Evolutionary conservation across 768 basidiomycete genomes (phyloP), one percentile per base, ranked within the genome.

Genomic region (Neoboletus magnificus): DNA sequence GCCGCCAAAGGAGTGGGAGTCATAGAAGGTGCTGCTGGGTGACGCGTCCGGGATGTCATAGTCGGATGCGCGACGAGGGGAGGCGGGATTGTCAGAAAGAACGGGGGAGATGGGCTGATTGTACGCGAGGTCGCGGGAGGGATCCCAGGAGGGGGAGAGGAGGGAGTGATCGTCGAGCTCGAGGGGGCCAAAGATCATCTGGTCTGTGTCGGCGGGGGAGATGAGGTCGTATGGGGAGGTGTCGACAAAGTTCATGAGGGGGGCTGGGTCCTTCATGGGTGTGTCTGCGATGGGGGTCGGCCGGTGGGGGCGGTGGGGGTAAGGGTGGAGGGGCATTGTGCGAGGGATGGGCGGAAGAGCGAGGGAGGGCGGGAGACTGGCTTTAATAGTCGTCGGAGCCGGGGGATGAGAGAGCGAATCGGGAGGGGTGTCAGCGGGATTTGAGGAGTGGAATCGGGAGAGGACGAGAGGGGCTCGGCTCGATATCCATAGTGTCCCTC

Each of bases 401-500:
- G 69, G 57, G 48, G 63, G 60, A 59, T 52, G 42, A 54, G 59
- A 61, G 56, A 62, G 62, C 53, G 59, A 61, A 60, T 66, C 64
- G 64, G 70, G 67, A 59, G 65, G 64, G 68, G 66, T 64, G 65
- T 62, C 65, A 66, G 65, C 63, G 60, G 61, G 58, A 46, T 42
- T 40, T 41, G 52, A 62, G 64, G 58, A 61, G 59, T 66, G 67
- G 56, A 65, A 61, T 62, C 64, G 65, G 55, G 39, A 37, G 48
- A 61, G 69, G 66, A 76, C 74, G 74, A 80, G 74, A 77, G 77
- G 75, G 74, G 75, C 59, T 71, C 74, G 76, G 74, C 67, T 62
- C 45, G 59, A 59, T 52, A 66, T 62, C 55, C 68, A 61, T 62
- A 43, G 66, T 57, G 66, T 64, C 57, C 62, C 62, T 67, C 70